Evolutionary conservation across 164 flowering plant genomes (phyloP), one percentile per base, ranked within the genome.

Genomic region (Litsea cubeba): DNA sequence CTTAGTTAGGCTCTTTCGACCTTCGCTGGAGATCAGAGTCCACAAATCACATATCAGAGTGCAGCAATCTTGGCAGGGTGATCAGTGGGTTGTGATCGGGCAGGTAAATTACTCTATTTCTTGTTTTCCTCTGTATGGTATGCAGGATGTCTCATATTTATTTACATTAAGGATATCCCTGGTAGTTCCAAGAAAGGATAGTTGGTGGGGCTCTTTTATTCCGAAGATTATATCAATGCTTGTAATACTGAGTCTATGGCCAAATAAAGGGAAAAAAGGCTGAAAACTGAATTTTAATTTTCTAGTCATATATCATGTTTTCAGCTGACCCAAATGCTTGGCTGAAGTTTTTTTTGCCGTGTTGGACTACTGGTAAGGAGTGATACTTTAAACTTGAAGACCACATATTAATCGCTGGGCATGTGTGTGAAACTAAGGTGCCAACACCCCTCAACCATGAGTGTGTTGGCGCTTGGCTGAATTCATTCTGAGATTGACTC

Each of bases 1-100:
- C 77, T 64, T 75, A 76, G 88, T 88, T 46, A 76, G 86, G 74
- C 66, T 84, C 1, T 76, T 87, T 74, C 88, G 89, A 70, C 79
- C 83, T 1, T 71, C 73, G 1, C 49, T 26, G 63, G 87, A 87
- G 71, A 62, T 89, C 62, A 75, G 58, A 72, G 82, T 82, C 49
- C 78, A 80, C 68, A 80, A 66, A 54, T 66, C 71, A 63, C 46
- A 81, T 25, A 74, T 87, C 69, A 76, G 95, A 74, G 81, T 78
- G 30, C 78, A 89, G 22, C 87, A 77, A 63, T 68, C 68, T 3
- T 90, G 91, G 92, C 46, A 84, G 77, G 83, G 86, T 74, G 78
- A 79, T 64, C 68, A 77, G 70, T 89, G 95, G 95, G 32, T 80
- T 40, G 30, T 83, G 23, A 71, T 85, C 18, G 86, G 85, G 73